A percentile compares a stretch with the other conserved stretches of the same genome.
These are phyloP conservation scores for Ailanthus altissimus DNA, from an alignment of 345 rosid genomes.

Conservation along the genomic window DNA sequence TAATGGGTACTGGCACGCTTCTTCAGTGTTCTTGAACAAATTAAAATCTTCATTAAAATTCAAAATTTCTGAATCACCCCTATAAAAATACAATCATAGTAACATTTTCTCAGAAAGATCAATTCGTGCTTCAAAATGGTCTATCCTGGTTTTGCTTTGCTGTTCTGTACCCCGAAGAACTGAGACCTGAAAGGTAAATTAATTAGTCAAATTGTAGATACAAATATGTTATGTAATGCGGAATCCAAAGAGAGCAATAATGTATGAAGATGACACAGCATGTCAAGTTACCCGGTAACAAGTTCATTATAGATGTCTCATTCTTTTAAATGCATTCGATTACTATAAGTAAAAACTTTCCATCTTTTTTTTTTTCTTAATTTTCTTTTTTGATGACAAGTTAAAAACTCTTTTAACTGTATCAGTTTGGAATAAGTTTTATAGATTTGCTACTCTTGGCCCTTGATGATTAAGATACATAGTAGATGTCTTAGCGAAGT, in stretches of 20 bases:
- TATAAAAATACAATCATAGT: background rate
- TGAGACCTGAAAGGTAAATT: constrained; percentile 55
- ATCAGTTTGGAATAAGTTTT: background rate
- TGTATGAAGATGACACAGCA: too few species aligned
- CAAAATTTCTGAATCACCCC: background rate
- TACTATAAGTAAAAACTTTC: background rate
- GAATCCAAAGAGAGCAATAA: too few species aligned
- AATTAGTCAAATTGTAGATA: constrained; percentile 2
- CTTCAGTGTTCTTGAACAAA: background rate
- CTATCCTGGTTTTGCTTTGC: constrained; percentile 38
- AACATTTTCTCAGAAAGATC: constrained; percentile 44
- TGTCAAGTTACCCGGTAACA: too few species aligned
- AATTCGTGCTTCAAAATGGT: constrained; percentile 84
- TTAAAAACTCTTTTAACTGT: too few species aligned
- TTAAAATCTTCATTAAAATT: background rate
- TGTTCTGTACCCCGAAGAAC: constrained; percentile 57
- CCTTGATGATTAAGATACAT: too few species aligned
- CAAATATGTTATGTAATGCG: too few species aligned
- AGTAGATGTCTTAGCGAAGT: too few species aligned
- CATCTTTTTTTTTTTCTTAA: too few species aligned
- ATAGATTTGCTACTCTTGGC: background rate
- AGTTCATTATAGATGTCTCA: too few species aligned
- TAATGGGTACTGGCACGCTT: background rate
- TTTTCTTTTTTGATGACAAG: too few species aligned
- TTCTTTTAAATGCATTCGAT: too few species aligned